Percentiles rank a stretch among this genome's conserved stretches.
These are phyloP conservation scores for Hypocreales sp. DNA, from an alignment of 2,329 filamentous ascomycete species.

Conservation along the genomic window DNA sequence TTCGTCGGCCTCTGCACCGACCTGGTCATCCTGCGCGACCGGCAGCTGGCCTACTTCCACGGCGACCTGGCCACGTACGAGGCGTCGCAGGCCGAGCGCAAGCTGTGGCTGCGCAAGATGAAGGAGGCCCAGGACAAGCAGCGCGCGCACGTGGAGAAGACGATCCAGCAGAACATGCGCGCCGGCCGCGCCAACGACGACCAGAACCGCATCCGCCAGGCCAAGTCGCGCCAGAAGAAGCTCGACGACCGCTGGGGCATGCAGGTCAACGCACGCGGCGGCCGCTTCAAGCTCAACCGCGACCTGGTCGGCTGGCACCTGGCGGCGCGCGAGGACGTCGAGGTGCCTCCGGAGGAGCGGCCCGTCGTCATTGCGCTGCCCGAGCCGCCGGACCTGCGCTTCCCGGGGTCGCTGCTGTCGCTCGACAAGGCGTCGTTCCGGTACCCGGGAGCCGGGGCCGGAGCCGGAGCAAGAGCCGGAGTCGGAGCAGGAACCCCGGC, in stretches of 20 bases:
- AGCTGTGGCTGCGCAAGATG: conserved; percentile 54
- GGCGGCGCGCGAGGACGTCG: conserved; percentile 48
- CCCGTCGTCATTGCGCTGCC: conserved; percentile 42
- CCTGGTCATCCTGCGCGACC: conserved; percentile 59
- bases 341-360: conserved; percentile 49
- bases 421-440: conserved; percentile 53
- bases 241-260: conserved; percentile 69
- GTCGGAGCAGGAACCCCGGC: no score
- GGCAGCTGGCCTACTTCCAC: conserved; percentile 56
- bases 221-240: conserved; percentile 71
- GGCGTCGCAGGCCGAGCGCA: conserved; percentile 48
- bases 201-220: conserved; percentile 74
- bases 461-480: no score
- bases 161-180: conserved; percentile 58
- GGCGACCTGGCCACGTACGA: conserved; percentile 64
- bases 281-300: conserved; percentile 66
- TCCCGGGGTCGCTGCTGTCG: conserved; percentile 58
- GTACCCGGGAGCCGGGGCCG: conserved; percentile 26
- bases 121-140: conserved; percentile 72
- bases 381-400: conserved; percentile 52
- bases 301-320: conserved; percentile 50
- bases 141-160: conserved; percentile 65
- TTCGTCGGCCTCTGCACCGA: conserved; percentile 67
- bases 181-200: conserved; percentile 65
- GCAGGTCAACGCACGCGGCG: conserved; percentile 55